Evolutionary conservation across 2,329 filamentous ascomycete genomes (phyloP), one percentile per base, ranked within the genome.

Genomic region (Fusarium sp.): DNA sequence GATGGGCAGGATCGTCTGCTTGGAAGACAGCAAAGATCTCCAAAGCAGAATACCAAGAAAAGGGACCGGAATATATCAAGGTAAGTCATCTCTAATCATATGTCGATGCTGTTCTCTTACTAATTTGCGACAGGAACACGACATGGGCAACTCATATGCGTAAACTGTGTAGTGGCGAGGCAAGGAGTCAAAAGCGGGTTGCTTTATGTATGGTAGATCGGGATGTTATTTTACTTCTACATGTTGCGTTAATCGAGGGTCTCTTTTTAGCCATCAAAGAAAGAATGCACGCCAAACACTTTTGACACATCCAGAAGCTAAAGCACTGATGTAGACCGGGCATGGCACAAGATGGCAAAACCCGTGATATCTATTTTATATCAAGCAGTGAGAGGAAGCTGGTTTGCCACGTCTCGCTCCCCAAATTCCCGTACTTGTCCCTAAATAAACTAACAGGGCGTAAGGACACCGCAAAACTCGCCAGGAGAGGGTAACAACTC

Each of bases 61-160:
- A 97, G 83, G 96, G 96, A 2, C 85, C 89, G 22, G 95, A 98
- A 73, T 98, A 98, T 82, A 86, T 98, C 77, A 97, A 97, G 88
- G 94, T 87, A 73, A 65, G 84, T 77, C 37, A 44, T 24, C 37
- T 14, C 20, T 14, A 17, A 14, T 28, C 4, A n/a, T 43, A 19
- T 19, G n/a, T 28, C 10, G 35, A 19, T 8, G 7, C 8, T 43
- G 26, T 61, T n/a, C 20, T 40, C 32, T 51, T 50, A 24, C 68
- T 74, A 53, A 74, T 58, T 19, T 51, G 13, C 44, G 10, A 35
- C 44, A 90, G 88, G 88, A 91, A 77, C 89, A 91, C 74, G 86
- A 89, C 72, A 82, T 90, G 78, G 89, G 89, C 46, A 91, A 91
- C 65, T 87, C 84, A 30, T 87, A 84, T 75, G 78, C 81, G 59